A percentile compares a stretch with the other conserved stretches of the same genome.
Evolutionary conservation across 1,284 basidiomycete genomes (phyloP).

Genomic region (Caloboletus inedulis): DNA sequence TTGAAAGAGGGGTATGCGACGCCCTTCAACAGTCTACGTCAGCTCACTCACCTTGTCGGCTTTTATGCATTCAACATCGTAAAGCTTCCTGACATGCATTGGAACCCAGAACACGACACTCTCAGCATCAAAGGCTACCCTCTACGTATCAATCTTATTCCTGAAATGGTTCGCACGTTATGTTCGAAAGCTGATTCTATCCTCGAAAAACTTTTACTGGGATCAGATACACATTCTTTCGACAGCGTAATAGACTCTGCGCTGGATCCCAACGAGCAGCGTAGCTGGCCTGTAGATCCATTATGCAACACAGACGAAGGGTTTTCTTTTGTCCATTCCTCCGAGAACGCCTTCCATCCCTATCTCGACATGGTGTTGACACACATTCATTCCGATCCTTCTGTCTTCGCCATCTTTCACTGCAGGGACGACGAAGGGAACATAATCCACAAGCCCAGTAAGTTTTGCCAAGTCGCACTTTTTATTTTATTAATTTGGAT

Average conservation of each 20-base stretch:
- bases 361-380: neutral
- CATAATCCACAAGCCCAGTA: neutral
- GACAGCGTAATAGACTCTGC: neutral
- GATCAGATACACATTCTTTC: neutral
- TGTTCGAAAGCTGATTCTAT: neutral
- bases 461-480: neutral
- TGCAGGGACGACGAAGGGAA: neutral
- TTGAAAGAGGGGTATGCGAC: neutral
- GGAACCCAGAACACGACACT: neutral
- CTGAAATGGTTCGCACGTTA: neutral
- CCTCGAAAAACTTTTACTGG: neutral
- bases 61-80: neutral
- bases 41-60: neutral
- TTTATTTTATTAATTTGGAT: too few species aligned
- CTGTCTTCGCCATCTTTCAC: neutral
- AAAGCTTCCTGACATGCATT: neutral
- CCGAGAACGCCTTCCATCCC: neutral
- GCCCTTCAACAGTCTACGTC: neutral
- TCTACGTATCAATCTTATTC: neutral
- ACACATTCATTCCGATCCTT: neutral
- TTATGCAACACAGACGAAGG: neutral
- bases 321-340: neutral
- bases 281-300: constrained; percentile 1
- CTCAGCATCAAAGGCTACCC: neutral
- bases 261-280: neutral